Percentiles rank a stretch among this genome's conserved stretches.
These are phyloP conservation scores for Candida methanosorbosa DNA, from an alignment of 805 yeast species.

Conservation along the genomic window DNA sequence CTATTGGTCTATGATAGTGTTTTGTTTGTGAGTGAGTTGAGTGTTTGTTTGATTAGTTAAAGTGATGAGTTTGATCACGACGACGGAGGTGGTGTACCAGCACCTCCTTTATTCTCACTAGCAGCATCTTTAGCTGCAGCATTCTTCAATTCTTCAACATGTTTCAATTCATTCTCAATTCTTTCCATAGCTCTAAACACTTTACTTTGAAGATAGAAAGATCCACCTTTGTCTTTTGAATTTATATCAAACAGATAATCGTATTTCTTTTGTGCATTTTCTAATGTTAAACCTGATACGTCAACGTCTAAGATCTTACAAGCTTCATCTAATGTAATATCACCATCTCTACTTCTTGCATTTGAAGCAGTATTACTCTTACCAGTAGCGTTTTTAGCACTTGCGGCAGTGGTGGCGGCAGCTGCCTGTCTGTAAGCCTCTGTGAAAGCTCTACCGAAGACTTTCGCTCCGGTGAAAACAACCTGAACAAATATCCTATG, in stretches of 20 bases:
- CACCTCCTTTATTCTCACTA: slow-evolving; percentile 6
- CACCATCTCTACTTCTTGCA: slow-evolving; percentile 53
- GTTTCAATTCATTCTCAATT: slow-evolving; percentile 67
- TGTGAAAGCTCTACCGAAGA: slow-evolving; percentile 92
- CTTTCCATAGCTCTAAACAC: slow-evolving; percentile 93
- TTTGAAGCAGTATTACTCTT: slow-evolving; percentile 27
- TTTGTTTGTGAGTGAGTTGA: background rate
- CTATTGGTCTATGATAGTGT: too few species aligned
- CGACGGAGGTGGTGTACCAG: background rate
- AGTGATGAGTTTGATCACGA: background rate
- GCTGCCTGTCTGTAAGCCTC: slow-evolving; percentile 97
- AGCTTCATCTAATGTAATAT: slow-evolving; percentile 83
- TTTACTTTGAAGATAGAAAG: slow-evolving; percentile 88
- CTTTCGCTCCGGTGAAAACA: slow-evolving; percentile 88
- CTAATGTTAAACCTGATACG: slow-evolving; percentile 40
- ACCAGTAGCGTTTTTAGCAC: slow-evolving; percentile 21
- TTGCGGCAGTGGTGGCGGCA: slow-evolving; percentile 73
- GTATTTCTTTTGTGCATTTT: slow-evolving; percentile 61
- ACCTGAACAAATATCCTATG: slow-evolving; percentile 88
- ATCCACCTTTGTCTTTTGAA: slow-evolving; percentile 91
- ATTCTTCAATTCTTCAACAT: slow-evolving; percentile 33
- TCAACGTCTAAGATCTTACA: slow-evolving; percentile 84
- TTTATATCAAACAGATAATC: slow-evolving; percentile 80
- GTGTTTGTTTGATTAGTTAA: background rate
- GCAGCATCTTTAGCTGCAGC: slow-evolving; percentile 9